Evolutionary conservation across 2,329 filamentous ascomycete species (phyloP).

Genomic region (Alternaria dauci): DNA sequence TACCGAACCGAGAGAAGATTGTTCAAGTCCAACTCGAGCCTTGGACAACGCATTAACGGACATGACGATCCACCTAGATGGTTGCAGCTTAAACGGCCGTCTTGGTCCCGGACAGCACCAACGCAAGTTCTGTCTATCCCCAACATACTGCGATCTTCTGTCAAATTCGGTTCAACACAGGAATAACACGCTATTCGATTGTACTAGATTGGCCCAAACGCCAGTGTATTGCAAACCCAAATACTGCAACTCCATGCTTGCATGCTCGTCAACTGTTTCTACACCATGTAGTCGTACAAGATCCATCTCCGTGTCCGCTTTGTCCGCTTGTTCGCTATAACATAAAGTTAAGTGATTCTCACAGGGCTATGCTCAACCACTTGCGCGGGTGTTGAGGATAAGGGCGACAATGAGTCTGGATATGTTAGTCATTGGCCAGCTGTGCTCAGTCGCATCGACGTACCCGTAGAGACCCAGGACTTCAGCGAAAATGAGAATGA

Average conservation of each 20-base stretch:
- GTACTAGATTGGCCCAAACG: slow-evolving; percentile 26
- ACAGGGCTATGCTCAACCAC: slow-evolving; percentile 54
- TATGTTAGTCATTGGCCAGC: slow-evolving; percentile 20
- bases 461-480: slow-evolving; percentile 97
- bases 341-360: neutral
- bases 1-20: neutral
- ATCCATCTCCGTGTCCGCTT: slow-evolving; percentile 7
- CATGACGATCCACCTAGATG: neutral
- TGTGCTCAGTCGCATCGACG: slow-evolving; percentile 38
- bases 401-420: slow-evolving; percentile 86
- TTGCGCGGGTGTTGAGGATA: slow-evolving; percentile 88
- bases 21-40: neutral
- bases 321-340: neutral
- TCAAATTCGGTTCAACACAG: neutral
- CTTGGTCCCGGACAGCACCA: neutral
- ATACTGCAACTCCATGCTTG: slow-evolving; percentile 22
- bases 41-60: neutral
- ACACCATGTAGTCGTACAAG: slow-evolving; percentile 44
- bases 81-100: neutral
- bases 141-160: slow-evolving; percentile 4
- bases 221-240: slow-evolving; percentile 21
- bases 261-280: slow-evolving; percentile 32
- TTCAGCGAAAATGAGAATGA: slow-evolving; percentile 98
- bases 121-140: neutral
- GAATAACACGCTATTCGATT: neutral